Percentiles rank a stretch among this genome's conserved stretches.
Evolutionary conservation across 768 basidiomycete species (phyloP).

Genomic region (Exsudoporus frostii): DNA sequence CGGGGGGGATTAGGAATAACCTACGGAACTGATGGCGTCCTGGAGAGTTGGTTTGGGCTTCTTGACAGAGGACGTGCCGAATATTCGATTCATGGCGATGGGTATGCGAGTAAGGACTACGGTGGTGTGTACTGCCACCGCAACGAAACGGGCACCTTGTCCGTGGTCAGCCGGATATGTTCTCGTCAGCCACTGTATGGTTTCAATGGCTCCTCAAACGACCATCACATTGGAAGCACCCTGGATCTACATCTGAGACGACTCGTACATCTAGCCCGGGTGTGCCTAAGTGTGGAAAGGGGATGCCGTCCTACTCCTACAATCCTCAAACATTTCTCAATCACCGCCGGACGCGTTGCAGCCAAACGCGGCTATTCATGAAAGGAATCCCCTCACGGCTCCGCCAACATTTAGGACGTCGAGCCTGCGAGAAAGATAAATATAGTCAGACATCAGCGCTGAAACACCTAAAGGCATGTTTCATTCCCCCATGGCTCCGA

Average conservation of each 20-base stretch:
- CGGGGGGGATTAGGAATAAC: slow-evolving; percentile 21
- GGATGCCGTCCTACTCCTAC: not conserved
- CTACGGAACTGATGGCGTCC: slow-evolving; percentile 89
- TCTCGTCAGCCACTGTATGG: not conserved
- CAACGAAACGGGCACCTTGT: not conserved
- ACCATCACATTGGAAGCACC: not conserved
- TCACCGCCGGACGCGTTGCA: not conserved
- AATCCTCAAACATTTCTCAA: not conserved
- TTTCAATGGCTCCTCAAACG: not conserved
- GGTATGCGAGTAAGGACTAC: not conserved
- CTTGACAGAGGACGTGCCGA: slow-evolving; percentile 68
- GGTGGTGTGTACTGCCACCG: not conserved
- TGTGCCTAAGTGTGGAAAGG: not conserved
- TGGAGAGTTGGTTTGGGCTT: slow-evolving; percentile 84
- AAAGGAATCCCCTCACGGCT: slow-evolving; percentile 86
- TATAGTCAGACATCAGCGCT: slow-evolving; percentile 7
- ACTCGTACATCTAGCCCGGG: not conserved
- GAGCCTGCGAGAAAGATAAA: slow-evolving; percentile 42
- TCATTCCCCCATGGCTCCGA: not conserved
- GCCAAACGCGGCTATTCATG: slow-evolving; percentile 31
- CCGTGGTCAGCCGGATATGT: not conserved
- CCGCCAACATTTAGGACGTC: slow-evolving; percentile 90
- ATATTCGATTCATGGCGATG: slow-evolving; percentile 74
- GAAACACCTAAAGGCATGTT: not conserved
- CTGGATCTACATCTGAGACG: not conserved